Percentiles rank a stretch among this genome's conserved stretches.
These are phyloP conservation scores for Pseudopyrenochaeta lycopersici DNA, from an alignment of 2,329 filamentous ascomycete genomes.

Conservation along the genomic window DNA sequence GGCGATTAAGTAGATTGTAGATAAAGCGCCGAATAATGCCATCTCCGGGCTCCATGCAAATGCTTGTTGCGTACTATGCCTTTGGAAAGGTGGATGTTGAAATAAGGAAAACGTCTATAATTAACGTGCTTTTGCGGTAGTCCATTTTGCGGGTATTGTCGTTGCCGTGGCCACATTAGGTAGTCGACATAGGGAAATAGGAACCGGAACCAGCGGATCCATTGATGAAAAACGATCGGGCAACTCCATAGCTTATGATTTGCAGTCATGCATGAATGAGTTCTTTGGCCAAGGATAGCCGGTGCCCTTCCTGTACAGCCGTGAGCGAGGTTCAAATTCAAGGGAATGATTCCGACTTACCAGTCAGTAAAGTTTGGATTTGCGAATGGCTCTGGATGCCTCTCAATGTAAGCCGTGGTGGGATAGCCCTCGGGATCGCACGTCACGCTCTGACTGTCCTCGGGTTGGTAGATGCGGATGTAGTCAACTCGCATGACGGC, in stretches of 20 bases:
- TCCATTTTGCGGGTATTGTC: slow-evolving; percentile 36
- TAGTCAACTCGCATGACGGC: slow-evolving; percentile 75
- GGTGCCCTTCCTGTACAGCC: slow-evolving; percentile 53
- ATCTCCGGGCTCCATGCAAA: slow-evolving; percentile 30
- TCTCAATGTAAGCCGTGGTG: slow-evolving; percentile 72
- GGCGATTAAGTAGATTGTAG: slow-evolving; percentile 21
- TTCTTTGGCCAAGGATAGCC: slow-evolving; percentile 70
- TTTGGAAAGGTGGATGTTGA: slow-evolving; percentile 10
- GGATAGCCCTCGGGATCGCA: slow-evolving; percentile 74
- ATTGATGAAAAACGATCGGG: slow-evolving; percentile 10
- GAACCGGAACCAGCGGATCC: slow-evolving; percentile 30
- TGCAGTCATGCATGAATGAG: slow-evolving; percentile 66
- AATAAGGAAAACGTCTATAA: slow-evolving; percentile 37
- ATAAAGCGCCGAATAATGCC: slow-evolving; percentile 29
- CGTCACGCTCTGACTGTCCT: slow-evolving; percentile 65
- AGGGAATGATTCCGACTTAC: slow-evolving; percentile 52
- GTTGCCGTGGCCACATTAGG: slow-evolving; percentile 39
- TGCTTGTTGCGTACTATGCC: slow-evolving; percentile 29
- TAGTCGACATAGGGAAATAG: slow-evolving; percentile 28
- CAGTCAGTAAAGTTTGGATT: slow-evolving; percentile 72
- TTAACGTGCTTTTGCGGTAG: slow-evolving; percentile 37
- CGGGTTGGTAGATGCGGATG: slow-evolving; percentile 74
- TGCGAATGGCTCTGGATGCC: slow-evolving; percentile 68
- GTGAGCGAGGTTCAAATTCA: slow-evolving; percentile 13
- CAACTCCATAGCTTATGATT: slow-evolving; percentile 18